Evolutionary conservation across 2,329 filamentous ascomycete species (phyloP), one percentile per base, ranked within the genome.

Genomic region (Aspergillus aculeatinus): DNA sequence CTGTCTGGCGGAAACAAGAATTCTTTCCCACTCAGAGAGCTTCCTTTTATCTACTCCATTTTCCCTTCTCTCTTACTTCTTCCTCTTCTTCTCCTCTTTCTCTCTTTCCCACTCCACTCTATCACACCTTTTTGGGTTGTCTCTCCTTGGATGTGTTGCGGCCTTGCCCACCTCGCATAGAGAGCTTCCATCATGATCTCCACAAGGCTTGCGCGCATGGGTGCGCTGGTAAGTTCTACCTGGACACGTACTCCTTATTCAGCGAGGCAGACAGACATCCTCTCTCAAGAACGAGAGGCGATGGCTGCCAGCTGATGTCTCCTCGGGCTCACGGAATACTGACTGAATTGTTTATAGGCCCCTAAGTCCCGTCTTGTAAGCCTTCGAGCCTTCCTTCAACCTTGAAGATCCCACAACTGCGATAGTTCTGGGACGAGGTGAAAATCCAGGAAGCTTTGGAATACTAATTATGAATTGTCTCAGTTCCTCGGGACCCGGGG

Each of bases 401-500:
- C 29, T 27, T 57, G 49, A 7, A 50, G 5, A 44, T n/a, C 16
- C 31, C 29, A n/a, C 25, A 51, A 51, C 39, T 39, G n/a, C 27
- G 42, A 57, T 35, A 54, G 47, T 16, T 23, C 49, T 39, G 19
- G 49, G 44, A 23, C 31, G 25, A 53, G 21, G 16, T 29, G 10
- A 21, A 33, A 29, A 14, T 1, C 4, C 35, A 23, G 29, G 39
- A 23, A 49, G 54, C 14, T 25, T 58, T 42, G 23, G 12, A 49
- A 60, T 60, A 64, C 71, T 74, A 68, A 76, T 69, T 9, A 19
- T 44, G 16, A 27, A 55, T 51, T 51, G 33, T n/a, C 81, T 78
- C 80, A 87, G 84, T 79, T 88, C 72, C 81, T 85, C 75, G 77
- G 87, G 72, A 85, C 87, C 70, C 83, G 87, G 71, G 77, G 77